phyloP scores from a whole-genome alignment of 805 yeast species.

The Tetrapisispora iriomotensis region DNA sequence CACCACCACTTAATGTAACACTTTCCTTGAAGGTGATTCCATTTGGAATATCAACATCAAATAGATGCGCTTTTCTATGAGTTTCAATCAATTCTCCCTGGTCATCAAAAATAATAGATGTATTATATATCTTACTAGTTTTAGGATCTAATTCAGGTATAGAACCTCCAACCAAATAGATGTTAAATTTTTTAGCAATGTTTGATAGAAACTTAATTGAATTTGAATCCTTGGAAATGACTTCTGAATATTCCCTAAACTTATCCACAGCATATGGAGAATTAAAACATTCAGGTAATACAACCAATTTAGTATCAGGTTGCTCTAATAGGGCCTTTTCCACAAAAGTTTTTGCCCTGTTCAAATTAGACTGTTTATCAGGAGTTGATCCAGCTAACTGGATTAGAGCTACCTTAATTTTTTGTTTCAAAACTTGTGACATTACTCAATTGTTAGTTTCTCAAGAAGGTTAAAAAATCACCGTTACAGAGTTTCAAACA shows the following conservation, averaged over 20 bases:
- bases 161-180: conserved; percentile 81
- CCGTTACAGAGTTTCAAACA: too few relatives aligned
- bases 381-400: conserved; percentile 66
- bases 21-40: conserved; percentile 85
- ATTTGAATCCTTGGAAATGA: conserved; percentile 57
- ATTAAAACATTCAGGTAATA: conserved; percentile 93
- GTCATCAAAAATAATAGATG: conserved; percentile 63
- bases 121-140: conserved; percentile 54
- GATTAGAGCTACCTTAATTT: conserved; percentile 69
- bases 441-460: background rate
- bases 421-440: conserved; percentile 26
- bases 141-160: conserved; percentile 66
- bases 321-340: conserved; percentile 50
- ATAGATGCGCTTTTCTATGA: conserved; percentile 84
- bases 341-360: conserved; percentile 55
- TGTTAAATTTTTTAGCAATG: conserved; percentile 54
- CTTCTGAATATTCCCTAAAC: conserved; percentile 80
- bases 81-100: conserved; percentile 71
- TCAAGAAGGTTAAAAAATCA: too few relatives aligned
- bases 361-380: conserved; percentile 69
- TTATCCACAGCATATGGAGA: conserved; percentile 87
- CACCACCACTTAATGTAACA: conserved; percentile 64
- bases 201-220: conserved; percentile 50
- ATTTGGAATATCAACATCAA: conserved; percentile 86
- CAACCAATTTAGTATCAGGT: conserved; percentile 60